These are phyloP conservation scores for Boletus eberwhitei DNA, from an alignment of 768 basidiomycete species.

Conservation along the genomic window DNA sequence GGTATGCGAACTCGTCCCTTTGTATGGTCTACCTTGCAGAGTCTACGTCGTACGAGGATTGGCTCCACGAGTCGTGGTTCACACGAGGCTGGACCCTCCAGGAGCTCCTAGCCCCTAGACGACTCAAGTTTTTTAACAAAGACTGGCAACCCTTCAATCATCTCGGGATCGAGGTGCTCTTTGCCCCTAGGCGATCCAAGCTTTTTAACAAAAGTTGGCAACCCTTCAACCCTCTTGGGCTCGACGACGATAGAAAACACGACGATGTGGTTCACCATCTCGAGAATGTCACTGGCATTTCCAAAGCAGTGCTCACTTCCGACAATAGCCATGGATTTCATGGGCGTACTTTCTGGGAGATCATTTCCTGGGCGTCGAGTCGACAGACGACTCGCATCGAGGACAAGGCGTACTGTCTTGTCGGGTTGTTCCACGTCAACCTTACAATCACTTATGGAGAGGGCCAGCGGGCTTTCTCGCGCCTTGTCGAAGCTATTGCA, in stretches of 20 bases:
- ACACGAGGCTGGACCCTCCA: slow-evolving; percentile 11
- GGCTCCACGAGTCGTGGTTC: slow-evolving; percentile 10
- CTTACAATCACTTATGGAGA: slow-evolving; percentile 22
- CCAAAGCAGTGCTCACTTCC: not conserved
- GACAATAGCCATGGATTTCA: not conserved
- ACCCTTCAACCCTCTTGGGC: too few relatives aligned
- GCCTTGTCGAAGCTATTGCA: slow-evolving; percentile 12
- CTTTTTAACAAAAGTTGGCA: too few relatives aligned
- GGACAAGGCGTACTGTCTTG: slow-evolving; percentile 21
- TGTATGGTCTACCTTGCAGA: slow-evolving; percentile 19
- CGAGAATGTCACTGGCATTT: slow-evolving; percentile 1
- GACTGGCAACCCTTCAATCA: slow-evolving; percentile 8
- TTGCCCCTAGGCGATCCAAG: too few relatives aligned
- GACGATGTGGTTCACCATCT: not conserved
- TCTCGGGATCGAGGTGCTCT: not conserved
- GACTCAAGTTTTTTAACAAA: slow-evolving; percentile 16
- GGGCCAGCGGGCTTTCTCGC: slow-evolving; percentile 17
- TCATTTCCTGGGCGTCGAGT: slow-evolving; percentile 21
- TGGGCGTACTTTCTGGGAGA: slow-evolving; percentile 4
- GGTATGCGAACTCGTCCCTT: slow-evolving; percentile 20
- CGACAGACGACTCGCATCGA: slow-evolving; percentile 21
- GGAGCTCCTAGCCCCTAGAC: slow-evolving; percentile 17
- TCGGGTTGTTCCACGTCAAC: slow-evolving; percentile 16
- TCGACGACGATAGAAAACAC: not conserved
- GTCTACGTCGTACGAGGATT: not conserved